phyloP scores from a whole-genome alignment of 768 basidiomycete genomes.

The Lepiota brunneoincarnata region DNA sequence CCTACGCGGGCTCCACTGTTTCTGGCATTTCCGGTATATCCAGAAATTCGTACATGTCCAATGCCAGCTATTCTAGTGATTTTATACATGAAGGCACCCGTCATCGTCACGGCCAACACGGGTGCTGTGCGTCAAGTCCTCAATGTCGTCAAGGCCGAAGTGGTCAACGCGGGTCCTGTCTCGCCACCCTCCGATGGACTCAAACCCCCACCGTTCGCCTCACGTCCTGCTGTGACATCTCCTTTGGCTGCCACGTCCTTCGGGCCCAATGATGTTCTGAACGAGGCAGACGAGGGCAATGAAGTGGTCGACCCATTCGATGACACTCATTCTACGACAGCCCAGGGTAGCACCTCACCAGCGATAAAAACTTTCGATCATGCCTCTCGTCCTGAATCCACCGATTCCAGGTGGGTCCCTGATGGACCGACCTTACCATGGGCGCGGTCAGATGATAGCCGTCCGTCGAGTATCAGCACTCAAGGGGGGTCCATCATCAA shows the following conservation, averaged over 20 bases:
- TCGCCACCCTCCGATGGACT: conserved; percentile 34
- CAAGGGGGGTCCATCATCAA: conserved; percentile 57
- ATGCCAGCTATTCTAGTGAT: conserved; percentile 74
- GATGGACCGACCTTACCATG: conserved; percentile 40
- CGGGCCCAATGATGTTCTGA: conserved; percentile 62
- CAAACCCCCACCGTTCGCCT: conserved; percentile 38
- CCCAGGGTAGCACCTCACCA: conserved; percentile 34
- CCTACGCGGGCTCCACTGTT: conserved; percentile 45
- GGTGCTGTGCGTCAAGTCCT: conserved; percentile 67
- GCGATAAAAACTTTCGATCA: conserved; percentile 30
- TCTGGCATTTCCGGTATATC: conserved; percentile 53
- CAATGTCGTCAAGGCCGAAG: conserved; percentile 76
- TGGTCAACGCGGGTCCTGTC: conserved; percentile 57
- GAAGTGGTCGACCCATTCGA: conserved; percentile 60
- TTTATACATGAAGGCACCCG: conserved; percentile 78
- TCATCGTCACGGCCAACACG: conserved; percentile 73
- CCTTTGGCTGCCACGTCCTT: conserved; percentile 72
- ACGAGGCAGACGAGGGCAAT: conserved; percentile 53
- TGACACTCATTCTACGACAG: conserved; percentile 51
- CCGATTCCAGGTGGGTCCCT: conserved; percentile 34
- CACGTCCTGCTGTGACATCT: conserved; percentile 49
- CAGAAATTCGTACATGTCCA: conserved; percentile 69
- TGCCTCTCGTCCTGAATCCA: conserved; percentile 19
- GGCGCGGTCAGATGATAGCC: conserved; percentile 39
- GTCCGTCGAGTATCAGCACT: conserved; percentile 63